Evolutionary conservation across 495 filamentous ascomycete genomes (phyloP), one percentile per base, ranked within the genome.

Genomic region (Penicillium herquei): DNA sequence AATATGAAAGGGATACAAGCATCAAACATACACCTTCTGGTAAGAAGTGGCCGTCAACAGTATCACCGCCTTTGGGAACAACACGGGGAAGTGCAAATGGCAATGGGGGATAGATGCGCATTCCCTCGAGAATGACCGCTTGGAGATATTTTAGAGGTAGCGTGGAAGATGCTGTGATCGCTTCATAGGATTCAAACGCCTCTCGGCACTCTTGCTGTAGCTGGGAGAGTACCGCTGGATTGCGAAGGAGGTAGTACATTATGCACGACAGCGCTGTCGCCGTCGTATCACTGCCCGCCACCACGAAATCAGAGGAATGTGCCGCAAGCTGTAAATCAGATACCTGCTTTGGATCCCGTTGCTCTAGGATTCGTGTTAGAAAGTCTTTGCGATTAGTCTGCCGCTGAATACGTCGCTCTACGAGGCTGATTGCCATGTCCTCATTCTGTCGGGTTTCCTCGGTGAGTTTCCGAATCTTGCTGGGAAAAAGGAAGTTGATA

Each of bases 221-320:
- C 16, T 50, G 67, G 7, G 49, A 35, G 53, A 80, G 62, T 18
- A 64, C 62, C 0, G 67, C 60, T 0, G 71, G 69, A 42, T 79
- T 59, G 6, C 68, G 65, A 10, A 80, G 64, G 0, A 86, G 74
- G 39, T 79, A 74, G 42, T 73, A 84, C 17, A 81, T 69, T 7
- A 69, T 70, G 3, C 79, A 82, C 0, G 66, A 63, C 0, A 86
- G 55, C 0, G 71, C 51, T 0, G 81, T 84, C 0, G 82, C 83
- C 6, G 80, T 78, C 0, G 83, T 86, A 58, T 86, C 84, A 58
- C 77, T 82, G 10, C 83, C 83, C 10, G 70, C 72, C 5, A 70
- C 40, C n/a, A 72, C 65, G 6, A 73, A 30, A 46, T 46, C 43
- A 26, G 26, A 26, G 30, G n/a, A 21, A 30, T 41, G 35, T 7